Evolutionary conservation across 2,329 filamentous ascomycete species (phyloP), one percentile per base, ranked within the genome.

Genomic region (Nigrospora oryzae): DNA sequence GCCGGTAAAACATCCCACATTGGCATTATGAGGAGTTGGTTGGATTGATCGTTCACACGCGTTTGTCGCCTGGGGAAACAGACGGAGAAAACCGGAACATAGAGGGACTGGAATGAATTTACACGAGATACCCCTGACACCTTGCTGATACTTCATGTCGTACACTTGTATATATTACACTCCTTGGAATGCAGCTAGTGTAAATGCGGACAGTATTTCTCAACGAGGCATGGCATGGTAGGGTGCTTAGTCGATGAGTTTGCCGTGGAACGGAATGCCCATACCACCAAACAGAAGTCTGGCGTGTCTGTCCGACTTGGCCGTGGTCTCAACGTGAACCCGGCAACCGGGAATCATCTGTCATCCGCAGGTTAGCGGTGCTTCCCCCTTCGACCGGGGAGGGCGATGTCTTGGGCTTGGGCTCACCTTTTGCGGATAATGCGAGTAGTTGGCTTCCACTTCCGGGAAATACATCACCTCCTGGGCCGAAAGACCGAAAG

Each of bases 371-470:
- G 63, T 77, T 82, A 43, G 52, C 49, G 33, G 40, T 16, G 23
- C 14, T n/a, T 11, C 19, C 35, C 17, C 28, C 46, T 15, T 28
- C 42, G 38, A 15, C 38, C 16, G 38, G 44, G 23, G 49, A 53
- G 16, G 15, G 30, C 37, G 34, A 44, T 77, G 86, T 76, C 68
- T 95, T n/a, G 5, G 13, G n/a, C 11, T 16, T 23, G 3, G 16
- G 28, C 10, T 17, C 46, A 48, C 46, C 43, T 48, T 48, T 15
- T 44, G 34, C 23, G 46, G 46, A 34, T 46, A 48, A 12, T 36
- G 89, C 67, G 95, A 88, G 61, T 93, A 95, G 70, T 95, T 96
- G 56, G 89, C 81, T 66, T 96, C 90, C 38, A 98, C 79, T 70
- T 98, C 93, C 0, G 93, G 93, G 68, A 97, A 98, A 52, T 87